Evolutionary conservation across 495 filamentous ascomycete genomes (phyloP), one percentile per base, ranked within the genome.

Genomic region (Penicillium lividum): DNA sequence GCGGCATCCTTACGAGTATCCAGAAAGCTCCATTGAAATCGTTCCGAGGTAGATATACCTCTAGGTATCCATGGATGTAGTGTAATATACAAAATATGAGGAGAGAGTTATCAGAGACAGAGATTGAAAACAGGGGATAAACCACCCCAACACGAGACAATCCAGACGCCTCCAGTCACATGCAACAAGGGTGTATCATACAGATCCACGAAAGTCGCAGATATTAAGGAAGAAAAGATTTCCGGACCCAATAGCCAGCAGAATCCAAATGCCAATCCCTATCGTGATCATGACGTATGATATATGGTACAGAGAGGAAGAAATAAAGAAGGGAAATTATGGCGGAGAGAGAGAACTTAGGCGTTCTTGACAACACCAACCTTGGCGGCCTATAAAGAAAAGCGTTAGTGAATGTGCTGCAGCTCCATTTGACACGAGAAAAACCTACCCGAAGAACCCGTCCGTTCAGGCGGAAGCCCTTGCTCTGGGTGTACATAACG

Each of bases 401-500:
- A 43, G 54, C 53, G 59, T 66, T 57, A 73, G 15, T 44, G 61
- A 16, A n/a, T 15, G 40, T 43, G 16, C 15, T 7, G 10, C 7
- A 45, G 31, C 15, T 40, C 40, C 3, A 27, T 36, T 16, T 2
- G 3, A 45, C 31, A 18, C 28, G 25, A n/a, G 27, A 22, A 36
- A 34, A 42, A 78, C 84, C 65, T 66, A 88, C 87, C 72, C 94
- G 84, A 59, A 98, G 75, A 49, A 96, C 81, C 63, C 94, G 79
- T 57, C 94, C 94, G 72, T 98, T 97, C 51, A 97, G 80, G 65
- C 81, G 80, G 77, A 94, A 98, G 43, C 94, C 94, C 81, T 96
- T 98, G 80, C 90, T 90, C 83, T 97, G 92, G 31, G 89, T 90
- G 71, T 88, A 86, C 77, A 98, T 93, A 59, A 97, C 89, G 44